Base-by-base conservation (phyloP, 2,329 filamentous ascomycete genomes). In the Microascus cirrosus region DNA sequence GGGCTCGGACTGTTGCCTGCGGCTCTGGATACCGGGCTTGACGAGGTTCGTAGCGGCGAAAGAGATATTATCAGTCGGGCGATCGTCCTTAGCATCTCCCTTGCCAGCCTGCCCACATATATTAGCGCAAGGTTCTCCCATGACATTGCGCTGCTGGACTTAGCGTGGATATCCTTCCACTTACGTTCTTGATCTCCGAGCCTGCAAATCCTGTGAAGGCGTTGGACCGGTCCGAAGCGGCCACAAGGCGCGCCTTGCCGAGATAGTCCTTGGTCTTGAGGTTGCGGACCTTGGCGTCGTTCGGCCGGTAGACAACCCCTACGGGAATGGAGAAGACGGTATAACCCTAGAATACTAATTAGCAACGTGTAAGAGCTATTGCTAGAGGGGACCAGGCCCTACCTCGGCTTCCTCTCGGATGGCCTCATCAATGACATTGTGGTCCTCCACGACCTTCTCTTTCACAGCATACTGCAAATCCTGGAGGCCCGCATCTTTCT, bases 281-380 rank as follows among this genome's bases (percentile, higher is more conserved):
- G 67, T 99, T 99, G 73, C 95, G 95, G 63, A 99, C 94, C 73
- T 99, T 99, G 62, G 94, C 92, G 67, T 95, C 92, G 69, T 96
- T 97, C 24, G 94, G 94, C 59, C 94, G 81, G 73, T 97, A 99
- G 18, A 99, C 83, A 35, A 96, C 89, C 25, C 94, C 94, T 13
- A 97, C 92, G 0, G 94, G 94, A 57, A 97, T 97, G 0, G 92
- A 97, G 74, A 99, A 99, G 50, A 99, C 94, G 0, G 94, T 97
- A 69, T 99, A 99, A 53, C 93, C 94, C 89, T 95, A 61, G 2
- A 39, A 58, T 15, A 13, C 7, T 24, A 13, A 35, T 57, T 53
- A 57, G 55, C 22, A 24, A 12, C 15, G 55, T 36, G 5, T 6
- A 3, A 13, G 22, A 12, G 11, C 6, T 24, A n/a, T 50, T 11